phyloP scores from a whole-genome alignment of 1,284 basidiomycete species.

The Leccinum griseonigrum region DNA sequence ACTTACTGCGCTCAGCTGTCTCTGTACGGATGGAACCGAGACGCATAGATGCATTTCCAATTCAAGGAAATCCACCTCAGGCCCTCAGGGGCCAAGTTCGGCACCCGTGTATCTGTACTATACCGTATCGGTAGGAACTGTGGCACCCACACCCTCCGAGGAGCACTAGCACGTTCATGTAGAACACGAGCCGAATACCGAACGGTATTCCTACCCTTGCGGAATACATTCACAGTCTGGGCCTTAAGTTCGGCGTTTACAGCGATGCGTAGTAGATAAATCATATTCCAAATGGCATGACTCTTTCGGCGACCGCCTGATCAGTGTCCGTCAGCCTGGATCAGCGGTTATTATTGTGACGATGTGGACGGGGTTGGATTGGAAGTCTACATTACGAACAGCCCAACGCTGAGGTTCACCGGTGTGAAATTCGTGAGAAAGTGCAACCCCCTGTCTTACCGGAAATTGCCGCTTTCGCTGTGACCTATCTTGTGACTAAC shows the following conservation, averaged over 20 bases:
- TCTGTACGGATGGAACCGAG: too few species aligned
- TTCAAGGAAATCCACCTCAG: too few species aligned
- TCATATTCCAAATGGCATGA: background rate
- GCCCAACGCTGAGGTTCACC: conserved; percentile 8
- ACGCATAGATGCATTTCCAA: too few species aligned
- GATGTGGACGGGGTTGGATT: conserved; percentile 1
- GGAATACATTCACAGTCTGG: conserved; percentile 8
- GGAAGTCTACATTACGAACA: conserved; percentile 11
- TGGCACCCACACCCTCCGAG: conserved; percentile 6
- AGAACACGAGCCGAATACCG: conserved; percentile 7
- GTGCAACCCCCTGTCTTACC: too few species aligned
- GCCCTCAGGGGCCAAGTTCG: too few species aligned
- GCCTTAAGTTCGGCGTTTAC: conserved; percentile 12
- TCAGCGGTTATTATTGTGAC: conserved; percentile 14
- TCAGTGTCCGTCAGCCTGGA: background rate
- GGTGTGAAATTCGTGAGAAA: conserved; percentile 1
- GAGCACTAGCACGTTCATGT: background rate
- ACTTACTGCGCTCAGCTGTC: too few species aligned
- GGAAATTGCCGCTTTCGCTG: too few species aligned
- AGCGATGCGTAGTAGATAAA: conserved; percentile 12
- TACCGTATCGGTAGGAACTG: conserved; percentile 4
- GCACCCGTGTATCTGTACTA: too few species aligned
- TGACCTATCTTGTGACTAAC: too few species aligned
- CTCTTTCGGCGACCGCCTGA: background rate
- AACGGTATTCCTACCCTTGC: conserved; percentile 14